A percentile compares a stretch with the other conserved stretches of the same genome.
Evolutionary conservation across 225 moss, liverwort and hornwort genomes (phyloP).

Genomic region (Physcomitrium patens): DNA sequence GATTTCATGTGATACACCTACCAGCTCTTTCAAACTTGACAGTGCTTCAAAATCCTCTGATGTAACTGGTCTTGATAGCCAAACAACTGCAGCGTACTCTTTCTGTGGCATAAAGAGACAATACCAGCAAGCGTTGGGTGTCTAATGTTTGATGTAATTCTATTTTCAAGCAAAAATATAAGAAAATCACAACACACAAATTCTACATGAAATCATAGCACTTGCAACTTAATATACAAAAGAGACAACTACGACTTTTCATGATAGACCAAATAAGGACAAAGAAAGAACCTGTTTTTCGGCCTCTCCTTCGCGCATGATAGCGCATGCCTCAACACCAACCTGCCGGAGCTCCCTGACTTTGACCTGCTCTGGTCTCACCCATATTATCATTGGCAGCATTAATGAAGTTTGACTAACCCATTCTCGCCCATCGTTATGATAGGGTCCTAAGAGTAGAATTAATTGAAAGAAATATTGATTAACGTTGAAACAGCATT

Average conservation of each 20-base stretch:
- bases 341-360: conserved; percentile 90
- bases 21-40: conserved; percentile 85
- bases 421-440: conserved; percentile 12
- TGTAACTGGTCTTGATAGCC: conserved; percentile 85
- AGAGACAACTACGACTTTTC: background rate
- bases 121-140: conserved; percentile 17
- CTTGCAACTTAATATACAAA: conserved; percentile 4
- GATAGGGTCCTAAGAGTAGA: conserved; percentile 10
- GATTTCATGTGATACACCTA: conserved; percentile 27
- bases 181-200: background rate
- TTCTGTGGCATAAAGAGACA: conserved; percentile 52
- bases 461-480: conserved; percentile 4
- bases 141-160: background rate
- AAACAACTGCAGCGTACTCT: conserved; percentile 95
- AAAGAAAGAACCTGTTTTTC: conserved; percentile 77
- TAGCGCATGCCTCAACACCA: conserved; percentile 90
- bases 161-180: conserved; percentile 8
- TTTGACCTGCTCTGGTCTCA: conserved; percentile 96
- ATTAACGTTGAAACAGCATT: background rate
- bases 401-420: conserved; percentile 20
- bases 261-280: background rate
- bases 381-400: conserved; percentile 45
- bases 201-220: background rate
- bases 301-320: conserved; percentile 97
- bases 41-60: conserved; percentile 72